These are phyloP conservation scores for Candida corydali DNA, from an alignment of 805 yeast genomes.

Conservation along the genomic window DNA sequence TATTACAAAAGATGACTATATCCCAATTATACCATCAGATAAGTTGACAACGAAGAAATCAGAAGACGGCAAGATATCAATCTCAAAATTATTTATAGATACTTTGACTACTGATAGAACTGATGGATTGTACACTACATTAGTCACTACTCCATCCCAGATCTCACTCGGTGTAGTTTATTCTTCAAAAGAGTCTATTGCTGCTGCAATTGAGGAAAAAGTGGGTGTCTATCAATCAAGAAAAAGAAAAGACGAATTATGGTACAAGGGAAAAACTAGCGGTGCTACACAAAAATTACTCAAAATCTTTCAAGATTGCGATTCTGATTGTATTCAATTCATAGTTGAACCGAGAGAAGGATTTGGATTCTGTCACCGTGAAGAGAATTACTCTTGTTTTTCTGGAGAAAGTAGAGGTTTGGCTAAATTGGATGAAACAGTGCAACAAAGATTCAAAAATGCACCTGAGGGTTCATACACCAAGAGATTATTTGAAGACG, in stretches of 20 bases:
- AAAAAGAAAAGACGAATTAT: constrained; percentile 68
- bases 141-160: constrained; percentile 69
- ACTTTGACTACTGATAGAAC: constrained; percentile 73
- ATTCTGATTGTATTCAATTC: constrained; percentile 84
- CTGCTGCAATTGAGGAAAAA: constrained; percentile 72
- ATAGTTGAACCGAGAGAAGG: constrained; percentile 76
- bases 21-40: constrained; percentile 22
- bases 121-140: constrained; percentile 82
- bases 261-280: constrained; percentile 96
- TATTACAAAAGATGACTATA: constrained; percentile 28
- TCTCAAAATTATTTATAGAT: constrained; percentile 45
- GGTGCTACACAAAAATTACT: constrained; percentile 86
- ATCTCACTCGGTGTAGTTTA: constrained; percentile 81
- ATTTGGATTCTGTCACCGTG: constrained; percentile 88
- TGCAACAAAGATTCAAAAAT: constrained; percentile 53
- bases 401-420: constrained; percentile 62
- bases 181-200: constrained; percentile 78
- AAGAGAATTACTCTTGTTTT: constrained; percentile 73
- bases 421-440: constrained; percentile 59
- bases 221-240: constrained; percentile 95
- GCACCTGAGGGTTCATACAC: constrained; percentile 97
- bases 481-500: constrained; percentile 78
- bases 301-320: constrained; percentile 77
- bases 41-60: constrained; percentile 20
- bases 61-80: constrained; percentile 23